Evolutionary conservation across 2,329 filamentous ascomycete species (phyloP), one percentile per base, ranked within the genome.

Genomic region (Venturia asperata): DNA sequence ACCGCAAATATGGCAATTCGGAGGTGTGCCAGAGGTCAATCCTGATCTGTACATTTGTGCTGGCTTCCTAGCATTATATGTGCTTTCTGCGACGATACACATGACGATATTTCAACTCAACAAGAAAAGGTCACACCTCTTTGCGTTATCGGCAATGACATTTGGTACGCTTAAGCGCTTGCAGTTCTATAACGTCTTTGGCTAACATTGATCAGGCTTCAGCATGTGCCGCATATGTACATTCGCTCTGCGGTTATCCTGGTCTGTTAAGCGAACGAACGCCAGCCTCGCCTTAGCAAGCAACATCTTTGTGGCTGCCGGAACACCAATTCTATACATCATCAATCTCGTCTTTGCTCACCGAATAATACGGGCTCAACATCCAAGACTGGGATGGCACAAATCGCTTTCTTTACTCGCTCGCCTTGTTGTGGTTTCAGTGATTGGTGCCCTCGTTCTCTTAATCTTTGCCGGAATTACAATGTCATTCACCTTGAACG

Each of bases 261-360:
- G 70, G n/a, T 66, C 75, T 69, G 63, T 68, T 55, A 67, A 72
- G 5, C 74, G 72, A 1, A 67, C 67, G 9, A 81, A 82, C 67
- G 70, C 81, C 47, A 72, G 70, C 13, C 70, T 86, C 3, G 81
- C 78, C 2, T 82, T 86, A 62, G 82, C 83, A 0, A 84, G 89
- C 5, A 80, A 81, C 68, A 83, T 94, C 71, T 86, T 94, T 70
- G 84, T 90, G 66, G 85, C 86, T 58, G 87, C 88, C 0, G 91
- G 90, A 55, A 65, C 52, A 30, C 64, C 64, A 13, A 43, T 95
- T 9, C 78, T 95, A 37, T 93, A 90, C 75, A 77, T 93, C 70
- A 79, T 91, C 75, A 94, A 96, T 76, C 77, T 95, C 56, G 77
- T 94, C 70, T 90, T 92, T 72, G 77, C 87, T 0, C 89, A 91